Base-by-base conservation (phyloP, 2,329 filamentous ascomycete genomes). In the Trichoderma sp. region DNA sequence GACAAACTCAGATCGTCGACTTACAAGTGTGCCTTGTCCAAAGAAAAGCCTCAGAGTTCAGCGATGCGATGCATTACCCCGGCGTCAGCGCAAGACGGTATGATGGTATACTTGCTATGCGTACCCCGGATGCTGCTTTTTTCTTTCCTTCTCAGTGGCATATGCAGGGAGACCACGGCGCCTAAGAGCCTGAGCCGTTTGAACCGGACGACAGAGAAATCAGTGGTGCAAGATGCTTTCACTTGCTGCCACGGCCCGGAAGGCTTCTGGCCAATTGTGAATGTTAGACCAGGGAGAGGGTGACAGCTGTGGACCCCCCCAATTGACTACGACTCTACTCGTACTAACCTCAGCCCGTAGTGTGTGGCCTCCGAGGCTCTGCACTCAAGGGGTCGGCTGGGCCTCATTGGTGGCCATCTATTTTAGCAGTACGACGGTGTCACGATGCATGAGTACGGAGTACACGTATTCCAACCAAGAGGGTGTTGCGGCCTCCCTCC, bases 351-450 rank as follows among this genome's bases (percentile, higher is more conserved):
- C 17, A n/a, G 53, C 70, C 64, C 32, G 11, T 57, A 11, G n/a
- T 63, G 17, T 34, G 26, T 67, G 65, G 65, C 70, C 70, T 69
- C 65, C 36, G 61, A 73, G 66, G 63, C 58, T 65, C 63, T 39
- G 62, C 15, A 23, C 34, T 67, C 66, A 66, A 69, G 68, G 67
- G 20, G 36, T 66, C 53, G 36, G 68, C 9, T 20, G 8, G 61
- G 34, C 30, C 64, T 73, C 43, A 66, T 71, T 73, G 71, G 72
- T n/a, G 62, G 72, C 70, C 43, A 43, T 47, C 11, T 55, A 30
- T 34, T 61, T 36, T 61, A 68, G 65, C 65, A 59, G 65, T 47
- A 36, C 55, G 55, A 61, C 57, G 59, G 36, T 55, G 32, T 36
- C 36, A 68, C 57, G 66, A 50, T 68, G 34, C 53, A 34, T 34